Evolutionary conservation across 306 rosid species (phyloP).

Genomic region (Morella rubra): DNA sequence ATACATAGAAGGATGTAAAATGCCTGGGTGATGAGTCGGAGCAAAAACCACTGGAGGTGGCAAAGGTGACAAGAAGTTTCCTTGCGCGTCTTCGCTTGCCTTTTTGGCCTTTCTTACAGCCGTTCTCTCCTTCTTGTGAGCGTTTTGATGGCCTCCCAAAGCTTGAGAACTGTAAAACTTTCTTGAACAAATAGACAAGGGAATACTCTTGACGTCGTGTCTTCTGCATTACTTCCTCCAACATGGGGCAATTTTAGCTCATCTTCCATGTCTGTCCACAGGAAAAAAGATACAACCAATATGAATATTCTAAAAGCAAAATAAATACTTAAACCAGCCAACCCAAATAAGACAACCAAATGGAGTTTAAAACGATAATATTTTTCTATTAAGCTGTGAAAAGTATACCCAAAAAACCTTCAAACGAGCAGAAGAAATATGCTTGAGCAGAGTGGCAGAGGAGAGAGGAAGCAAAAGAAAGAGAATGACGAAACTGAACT

Average conservation of each 20-base stretch:
- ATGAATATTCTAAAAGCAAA: background rate
- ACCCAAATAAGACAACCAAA: background rate
- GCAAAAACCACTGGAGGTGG: constrained; percentile 40
- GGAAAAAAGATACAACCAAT: too few species aligned
- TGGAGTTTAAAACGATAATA: background rate
- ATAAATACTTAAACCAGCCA: background rate
- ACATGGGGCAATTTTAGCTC: constrained; percentile 28
- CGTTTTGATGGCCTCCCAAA: constrained; percentile 90
- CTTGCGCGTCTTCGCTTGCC: constrained; percentile 27
- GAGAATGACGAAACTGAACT: background rate
- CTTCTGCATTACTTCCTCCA: constrained; percentile 36
- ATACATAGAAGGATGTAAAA: constrained; percentile 45
- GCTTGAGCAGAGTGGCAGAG: constrained; percentile 19
- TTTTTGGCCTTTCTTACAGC: constrained; percentile 72
- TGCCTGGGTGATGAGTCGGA: constrained; percentile 41
- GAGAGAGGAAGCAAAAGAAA: constrained; percentile 2
- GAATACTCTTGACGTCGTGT: constrained; percentile 43
- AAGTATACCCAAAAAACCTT: constrained; percentile 8
- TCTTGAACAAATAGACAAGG: constrained; percentile 75
- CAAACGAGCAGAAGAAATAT: constrained; percentile 17
- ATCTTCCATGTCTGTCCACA: constrained; percentile 43
- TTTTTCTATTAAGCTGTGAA: background rate
- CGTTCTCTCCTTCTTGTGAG: constrained; percentile 80
- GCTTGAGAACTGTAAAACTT: constrained; percentile 82
- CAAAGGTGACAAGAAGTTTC: constrained; percentile 25